Evolutionary conservation across 805 yeast genomes (phyloP), one percentile per base, ranked within the genome.

Genomic region (Nakazawaea wickerhamii): DNA sequence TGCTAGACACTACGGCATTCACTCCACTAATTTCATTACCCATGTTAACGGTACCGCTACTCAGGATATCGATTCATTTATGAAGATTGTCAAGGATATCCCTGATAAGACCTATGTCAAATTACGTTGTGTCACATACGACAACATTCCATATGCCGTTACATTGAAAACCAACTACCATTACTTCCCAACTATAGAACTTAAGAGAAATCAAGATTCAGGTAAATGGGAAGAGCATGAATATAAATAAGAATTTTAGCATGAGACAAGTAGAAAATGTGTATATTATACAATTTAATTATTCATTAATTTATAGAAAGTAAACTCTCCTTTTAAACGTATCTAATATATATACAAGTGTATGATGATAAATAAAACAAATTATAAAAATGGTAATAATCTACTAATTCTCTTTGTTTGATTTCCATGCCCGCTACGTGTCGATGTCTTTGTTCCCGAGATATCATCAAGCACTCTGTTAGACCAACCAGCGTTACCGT

Each of bases 401-500:
- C 73, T 78, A 54, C 67, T 72, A 48, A 82, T 57, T 57, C 78
- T 81, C 54, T 75, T 76, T 38, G 75, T 66, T 55, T 83, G 88
- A 19, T 70, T 65, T 19, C 69, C 65, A 36, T 75, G 70, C 7
- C 74, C 76, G 51, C 53, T 68, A 48, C 60, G 60, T 23, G 64
- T 70, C 30, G 79, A 86, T 51, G 64, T 58, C 6, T 71, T 76
- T 51, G 71, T 82, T 23, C 78, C 83, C 50, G 79, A 75, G 61
- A 83, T 69, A 53, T 71, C 72, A 47, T 76, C 67, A 55, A 84
- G 63, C 20, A 75, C 69, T 40, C 80, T 71, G 31, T 75, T 66
- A 25, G 89, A 73, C 83, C 93, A 90, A 18, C 95, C 90, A 1
- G 89, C 86, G 56, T 90, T 90, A 39, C 97, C 96, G 60, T 90